Evolutionary conservation across 2,329 filamentous ascomycete genomes (phyloP), one percentile per base, ranked within the genome.

Genomic region (Clonostachys rosea): DNA sequence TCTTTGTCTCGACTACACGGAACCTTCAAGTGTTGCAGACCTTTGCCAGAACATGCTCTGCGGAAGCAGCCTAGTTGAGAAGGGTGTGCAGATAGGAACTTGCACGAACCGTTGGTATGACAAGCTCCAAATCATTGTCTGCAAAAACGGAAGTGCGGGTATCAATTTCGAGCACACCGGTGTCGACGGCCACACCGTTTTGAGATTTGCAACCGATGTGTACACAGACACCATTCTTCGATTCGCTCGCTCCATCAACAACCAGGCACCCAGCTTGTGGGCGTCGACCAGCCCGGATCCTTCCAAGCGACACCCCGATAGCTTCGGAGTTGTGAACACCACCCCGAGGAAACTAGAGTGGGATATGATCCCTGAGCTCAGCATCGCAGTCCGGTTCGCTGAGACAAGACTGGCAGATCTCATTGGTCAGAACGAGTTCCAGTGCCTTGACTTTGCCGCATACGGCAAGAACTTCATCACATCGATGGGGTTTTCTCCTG

Each of bases 91-190:
- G 68, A 91, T 96, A 41, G 94, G 94, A 33, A 97, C 94, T 3
- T 99, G 94, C 69, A 96, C 92, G 13, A 99, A 99, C 67, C 79
- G 94, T 51, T 99, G 94, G 94, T 99, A 99, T 61, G 94, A 99
- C 70, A 99, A 99, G 72, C 76, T 99, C 43, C 94, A 99, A 63
- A 96, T 99, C 52, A 97, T 99, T 47, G 94, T 99, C 44, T 97
- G 94, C 76, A 95, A 96, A 71, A 99, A 97, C 67, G 94, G 94
- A 48, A 96, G 90, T 61, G 94, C 94, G 0, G 94, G 94, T 6
- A 97, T 99, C 81, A 99, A 99, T 70, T 97, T 99, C 59, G 94
- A 99, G 66, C 94, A 99, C 61, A 99, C 94, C 1, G 94, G 94
- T 54, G 92, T 99, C 6, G 94, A 99, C 59, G 94, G 94, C 2